Conservation (phyloP, 1,284 basidiomycete genomes). For the Trametes sp. region DNA sequence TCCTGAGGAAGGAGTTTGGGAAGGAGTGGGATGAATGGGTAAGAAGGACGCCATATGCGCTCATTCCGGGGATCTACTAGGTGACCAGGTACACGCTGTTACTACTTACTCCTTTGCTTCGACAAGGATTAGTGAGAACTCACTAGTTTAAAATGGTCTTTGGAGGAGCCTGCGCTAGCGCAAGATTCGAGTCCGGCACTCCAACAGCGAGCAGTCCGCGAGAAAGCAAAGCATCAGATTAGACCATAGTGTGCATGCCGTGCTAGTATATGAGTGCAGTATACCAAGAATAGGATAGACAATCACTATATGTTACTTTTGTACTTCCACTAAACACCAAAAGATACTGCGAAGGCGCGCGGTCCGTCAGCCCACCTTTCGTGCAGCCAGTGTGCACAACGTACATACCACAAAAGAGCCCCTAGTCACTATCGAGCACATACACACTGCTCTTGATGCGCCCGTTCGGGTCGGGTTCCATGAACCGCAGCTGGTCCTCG, state of each 20-base stretch:
- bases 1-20: constrained; percentile 29
- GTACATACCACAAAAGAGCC: not conserved
- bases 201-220: too few relatives aligned
- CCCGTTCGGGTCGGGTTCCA: constrained; percentile 27
- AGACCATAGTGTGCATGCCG: not conserved
- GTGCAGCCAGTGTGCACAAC: not conserved
- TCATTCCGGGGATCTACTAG: constrained; percentile 27
- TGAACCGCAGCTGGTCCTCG: constrained; percentile 23
- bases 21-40: constrained; percentile 33
- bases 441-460: constrained; percentile 36
- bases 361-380: too few relatives aligned
- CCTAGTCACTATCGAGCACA: constrained; percentile 35
- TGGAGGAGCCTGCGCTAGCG: too few relatives aligned
- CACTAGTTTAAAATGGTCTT: too few relatives aligned
- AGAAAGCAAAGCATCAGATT: not conserved
- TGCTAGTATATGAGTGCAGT: not conserved
- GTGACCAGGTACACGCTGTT: not conserved
- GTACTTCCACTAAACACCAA: not conserved
- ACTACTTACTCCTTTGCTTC: not conserved
- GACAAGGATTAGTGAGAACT: not conserved
- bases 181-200: too few relatives aligned
- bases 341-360: too few relatives aligned
- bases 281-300: not conserved
- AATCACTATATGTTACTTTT: constrained; percentile 19
- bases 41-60: constrained; percentile 24